Evolutionary conservation across 2,329 filamentous ascomycete species (phyloP).

Genomic region (Mariannaea sp.): DNA sequence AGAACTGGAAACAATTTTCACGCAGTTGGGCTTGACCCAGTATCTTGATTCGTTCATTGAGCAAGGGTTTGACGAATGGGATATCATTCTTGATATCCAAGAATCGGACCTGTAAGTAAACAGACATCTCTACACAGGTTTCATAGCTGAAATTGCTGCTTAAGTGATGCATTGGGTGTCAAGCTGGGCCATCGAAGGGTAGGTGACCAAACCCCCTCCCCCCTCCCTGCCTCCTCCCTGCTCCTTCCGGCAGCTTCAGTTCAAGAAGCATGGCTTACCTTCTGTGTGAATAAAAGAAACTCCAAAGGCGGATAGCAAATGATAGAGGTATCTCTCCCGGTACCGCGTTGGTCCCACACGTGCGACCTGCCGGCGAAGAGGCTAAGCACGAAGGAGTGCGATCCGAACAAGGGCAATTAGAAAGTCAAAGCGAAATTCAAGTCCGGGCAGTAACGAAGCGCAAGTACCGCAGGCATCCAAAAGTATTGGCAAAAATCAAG

Average conservation of each 20-base stretch:
- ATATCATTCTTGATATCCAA: constrained; percentile 81
- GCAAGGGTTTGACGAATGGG: constrained; percentile 85
- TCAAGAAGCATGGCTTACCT: constrained; percentile 23
- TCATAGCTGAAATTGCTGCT: constrained; percentile 26
- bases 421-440: constrained; percentile 51
- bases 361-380: constrained; percentile 58
- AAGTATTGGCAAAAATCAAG: constrained; percentile 53
- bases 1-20: constrained; percentile 68
- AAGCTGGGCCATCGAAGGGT: constrained; percentile 82
- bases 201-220: constrained; percentile 42
- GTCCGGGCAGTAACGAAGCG: constrained; percentile 62
- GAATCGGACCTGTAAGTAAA: constrained; percentile 76
- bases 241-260: no score
- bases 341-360: constrained; percentile 54
- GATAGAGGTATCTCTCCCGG: constrained; percentile 66
- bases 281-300: constrained; percentile 60
- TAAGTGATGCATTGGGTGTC: constrained; percentile 72
- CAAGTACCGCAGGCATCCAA: constrained; percentile 79
- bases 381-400: constrained; percentile 59
- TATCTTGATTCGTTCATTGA: constrained; percentile 75
- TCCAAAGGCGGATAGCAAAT: constrained; percentile 82
- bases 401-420: constrained; percentile 52
- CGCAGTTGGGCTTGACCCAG: constrained; percentile 77
- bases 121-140: background rate
- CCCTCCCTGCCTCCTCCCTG: no score